Percentiles rank a stretch among this genome's conserved stretches.
Conservation (phyloP, 306 rosid genomes). For the Gynostemma pentaphyllum region DNA sequence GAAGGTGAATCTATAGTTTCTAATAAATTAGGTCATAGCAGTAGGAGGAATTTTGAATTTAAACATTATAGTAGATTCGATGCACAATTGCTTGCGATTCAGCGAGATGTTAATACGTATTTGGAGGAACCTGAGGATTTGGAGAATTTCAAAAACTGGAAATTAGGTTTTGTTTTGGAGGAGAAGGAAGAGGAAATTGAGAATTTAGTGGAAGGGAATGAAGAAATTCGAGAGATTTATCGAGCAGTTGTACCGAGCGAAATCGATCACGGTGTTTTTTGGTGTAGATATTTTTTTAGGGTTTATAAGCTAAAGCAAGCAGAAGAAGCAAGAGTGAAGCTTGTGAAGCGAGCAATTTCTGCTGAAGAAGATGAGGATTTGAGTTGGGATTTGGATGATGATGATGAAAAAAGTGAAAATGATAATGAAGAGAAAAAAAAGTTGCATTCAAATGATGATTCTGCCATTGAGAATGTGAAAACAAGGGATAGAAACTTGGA, state of each 20-base stretch:
- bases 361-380: conserved; percentile 75
- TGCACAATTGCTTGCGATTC: conserved; percentile 47
- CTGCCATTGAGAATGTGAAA: conserved; percentile 19
- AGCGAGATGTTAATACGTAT: conserved; percentile 53
- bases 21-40: conserved; percentile 24
- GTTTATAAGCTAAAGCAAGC: conserved; percentile 55
- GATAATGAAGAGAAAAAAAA: conserved; percentile 17
- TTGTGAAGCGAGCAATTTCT: conserved; percentile 64
- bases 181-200: conserved; percentile 44
- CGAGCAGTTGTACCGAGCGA: conserved; percentile 41
- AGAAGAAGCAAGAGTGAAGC: conserved; percentile 72
- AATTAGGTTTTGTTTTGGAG: conserved; percentile 52
- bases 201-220: conserved; percentile 42
- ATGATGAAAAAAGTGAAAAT: conserved; percentile 36
- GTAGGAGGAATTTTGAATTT: conserved; percentile 29
- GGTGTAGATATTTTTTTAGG: conserved; percentile 70
- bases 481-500: conserved; percentile 15
- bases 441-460: conserved; percentile 21
- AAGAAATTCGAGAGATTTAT: conserved; percentile 40
- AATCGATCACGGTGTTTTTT: conserved; percentile 44
- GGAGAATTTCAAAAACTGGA: conserved; percentile 50
- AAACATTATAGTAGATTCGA: conserved; percentile 75
- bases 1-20: conserved; percentile 2
- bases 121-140: conserved; percentile 75
- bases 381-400: conserved; percentile 84